phyloP scores from a whole-genome alignment of 2,329 filamentous ascomycete genomes.

The Monilinia fructicola region DNA sequence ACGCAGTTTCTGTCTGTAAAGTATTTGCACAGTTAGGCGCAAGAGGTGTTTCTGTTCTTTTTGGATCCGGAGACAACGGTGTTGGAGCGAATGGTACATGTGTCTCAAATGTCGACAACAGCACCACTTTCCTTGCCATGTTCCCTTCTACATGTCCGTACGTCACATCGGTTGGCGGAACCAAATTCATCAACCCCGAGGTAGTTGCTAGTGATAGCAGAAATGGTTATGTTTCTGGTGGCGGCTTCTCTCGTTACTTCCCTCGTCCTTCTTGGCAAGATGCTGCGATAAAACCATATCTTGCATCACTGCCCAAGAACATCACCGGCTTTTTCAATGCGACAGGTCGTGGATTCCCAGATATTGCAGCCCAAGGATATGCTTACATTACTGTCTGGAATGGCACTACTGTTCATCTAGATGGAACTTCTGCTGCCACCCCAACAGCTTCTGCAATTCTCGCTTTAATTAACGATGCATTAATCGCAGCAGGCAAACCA shows the following conservation, averaged over 20 bases:
- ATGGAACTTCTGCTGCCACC: slow-evolving; percentile 53
- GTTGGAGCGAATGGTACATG: slow-evolving; percentile 42
- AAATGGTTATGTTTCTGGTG: slow-evolving; percentile 42
- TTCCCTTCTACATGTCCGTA: slow-evolving; percentile 68
- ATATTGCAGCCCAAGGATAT: slow-evolving; percentile 56
- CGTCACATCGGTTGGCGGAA: slow-evolving; percentile 62
- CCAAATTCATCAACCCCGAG: slow-evolving; percentile 41
- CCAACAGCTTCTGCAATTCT: slow-evolving; percentile 59
- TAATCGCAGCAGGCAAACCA: slow-evolving; percentile 51
- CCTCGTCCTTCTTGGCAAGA: slow-evolving; percentile 49
- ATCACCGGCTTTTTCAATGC: slow-evolving; percentile 49
- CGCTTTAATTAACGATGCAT: slow-evolving; percentile 60
- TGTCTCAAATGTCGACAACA: slow-evolving; percentile 57
- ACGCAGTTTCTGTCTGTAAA: slow-evolving; percentile 53
- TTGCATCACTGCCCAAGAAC: slow-evolving; percentile 44
- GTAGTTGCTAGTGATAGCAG: slow-evolving; percentile 42
- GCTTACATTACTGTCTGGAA: slow-evolving; percentile 49
- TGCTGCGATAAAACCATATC: slow-evolving; percentile 44
- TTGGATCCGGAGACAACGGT: slow-evolving; percentile 53
- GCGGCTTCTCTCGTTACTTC: slow-evolving; percentile 55
- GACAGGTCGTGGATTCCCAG: slow-evolving; percentile 50
- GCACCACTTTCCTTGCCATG: slow-evolving; percentile 54
- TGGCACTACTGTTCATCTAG: slow-evolving; percentile 43
- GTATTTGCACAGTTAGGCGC: slow-evolving; percentile 53
- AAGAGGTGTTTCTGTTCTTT: slow-evolving; percentile 53